These are phyloP conservation scores for Microbotryum lychnidis-dioicae DNA, from an alignment of 1,284 basidiomycete genomes.

Conservation along the genomic window DNA sequence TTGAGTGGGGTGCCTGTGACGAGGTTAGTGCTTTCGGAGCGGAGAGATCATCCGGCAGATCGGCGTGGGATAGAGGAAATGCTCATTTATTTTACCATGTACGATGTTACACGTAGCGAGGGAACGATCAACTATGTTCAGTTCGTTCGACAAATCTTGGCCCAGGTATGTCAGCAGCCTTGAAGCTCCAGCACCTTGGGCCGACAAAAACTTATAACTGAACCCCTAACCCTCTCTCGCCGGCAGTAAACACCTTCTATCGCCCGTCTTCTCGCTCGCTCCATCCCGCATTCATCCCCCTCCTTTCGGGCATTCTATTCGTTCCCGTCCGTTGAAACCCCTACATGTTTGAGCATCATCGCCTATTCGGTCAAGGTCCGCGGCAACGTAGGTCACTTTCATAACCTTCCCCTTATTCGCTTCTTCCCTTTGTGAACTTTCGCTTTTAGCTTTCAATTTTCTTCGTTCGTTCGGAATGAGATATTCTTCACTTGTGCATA, in stretches of 20 bases:
- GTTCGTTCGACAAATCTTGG: slow-evolving; percentile 84
- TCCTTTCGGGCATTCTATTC: too few species aligned
- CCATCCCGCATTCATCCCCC: too few species aligned
- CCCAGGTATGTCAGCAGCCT: slow-evolving; percentile 45
- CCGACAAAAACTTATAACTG: background rate
- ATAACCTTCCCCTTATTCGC: too few species aligned
- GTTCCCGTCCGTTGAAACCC: too few species aligned
- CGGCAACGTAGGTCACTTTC: too few species aligned
- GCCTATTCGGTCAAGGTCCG: too few species aligned
- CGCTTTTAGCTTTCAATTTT: too few species aligned
- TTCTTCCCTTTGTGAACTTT: too few species aligned
- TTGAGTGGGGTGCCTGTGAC: slow-evolving; percentile 88
- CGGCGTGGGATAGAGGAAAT: slow-evolving; percentile 35
- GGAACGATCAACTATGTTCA: slow-evolving; percentile 97
- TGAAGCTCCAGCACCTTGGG: background rate
- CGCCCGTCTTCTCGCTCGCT: too few species aligned
- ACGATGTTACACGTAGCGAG: slow-evolving; percentile 52
- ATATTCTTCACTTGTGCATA: too few species aligned
- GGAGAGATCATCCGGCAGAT: slow-evolving; percentile 26
- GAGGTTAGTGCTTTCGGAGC: slow-evolving; percentile 50
- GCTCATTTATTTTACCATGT: background rate
- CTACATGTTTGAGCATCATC: too few species aligned
- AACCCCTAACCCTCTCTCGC: background rate
- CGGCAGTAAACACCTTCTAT: background rate
- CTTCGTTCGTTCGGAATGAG: too few species aligned